Conservation (phyloP, 306 rosid species). For the Prunus padus region DNA sequence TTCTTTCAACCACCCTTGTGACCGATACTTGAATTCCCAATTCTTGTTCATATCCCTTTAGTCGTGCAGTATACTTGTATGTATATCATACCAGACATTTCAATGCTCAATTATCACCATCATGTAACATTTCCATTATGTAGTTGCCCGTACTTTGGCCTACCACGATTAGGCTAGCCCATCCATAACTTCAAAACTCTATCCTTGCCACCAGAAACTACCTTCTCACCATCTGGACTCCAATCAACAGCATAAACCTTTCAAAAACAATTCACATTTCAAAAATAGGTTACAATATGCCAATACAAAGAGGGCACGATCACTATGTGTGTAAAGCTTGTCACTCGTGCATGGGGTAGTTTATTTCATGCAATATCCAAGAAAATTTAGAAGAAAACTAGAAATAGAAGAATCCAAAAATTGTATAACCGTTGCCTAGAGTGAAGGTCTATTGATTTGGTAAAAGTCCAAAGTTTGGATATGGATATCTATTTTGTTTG, state of each 20-base stretch:
- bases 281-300: conserved; percentile 9
- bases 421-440: not conserved
- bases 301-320: not conserved
- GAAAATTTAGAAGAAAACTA: not conserved
- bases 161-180: conserved; percentile 45
- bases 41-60: not conserved
- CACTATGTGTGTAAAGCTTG: not conserved
- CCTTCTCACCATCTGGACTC: conserved; percentile 98
- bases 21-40: not conserved
- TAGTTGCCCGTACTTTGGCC: not conserved
- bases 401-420: not conserved
- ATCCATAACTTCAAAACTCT: conserved; percentile 92
- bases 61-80: not conserved
- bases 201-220: conserved; percentile 97
- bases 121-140: not conserved
- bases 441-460: not conserved
- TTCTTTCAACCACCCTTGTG: not conserved
- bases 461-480: not conserved
- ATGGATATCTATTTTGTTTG: not conserved
- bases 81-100: not conserved
- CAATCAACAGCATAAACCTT: conserved; percentile 95
- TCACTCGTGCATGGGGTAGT: not conserved
- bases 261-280: conserved; percentile 1
- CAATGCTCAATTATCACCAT: not conserved
- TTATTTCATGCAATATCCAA: not conserved